Conservation (phyloP, 805 yeast species). For the Suhomyces kilbournensis region DNA sequence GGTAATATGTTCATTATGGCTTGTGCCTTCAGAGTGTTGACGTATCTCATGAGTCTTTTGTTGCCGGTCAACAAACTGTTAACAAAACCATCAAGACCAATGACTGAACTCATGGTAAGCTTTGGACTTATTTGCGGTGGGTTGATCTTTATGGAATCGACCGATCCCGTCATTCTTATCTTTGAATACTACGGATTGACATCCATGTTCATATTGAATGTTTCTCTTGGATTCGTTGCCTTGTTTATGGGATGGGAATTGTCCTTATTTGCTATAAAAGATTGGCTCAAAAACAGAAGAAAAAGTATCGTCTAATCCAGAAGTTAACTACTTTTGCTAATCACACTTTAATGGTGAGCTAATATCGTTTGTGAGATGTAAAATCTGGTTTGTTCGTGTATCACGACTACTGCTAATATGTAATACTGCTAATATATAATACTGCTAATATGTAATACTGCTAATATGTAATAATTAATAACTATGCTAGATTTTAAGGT, state of each 20-base stretch:
- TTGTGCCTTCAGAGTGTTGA: constrained; percentile 67
- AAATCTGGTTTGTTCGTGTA: not conserved
- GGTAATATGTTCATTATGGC: constrained; percentile 82
- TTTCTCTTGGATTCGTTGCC: constrained; percentile 75
- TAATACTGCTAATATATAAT: too few relatives aligned
- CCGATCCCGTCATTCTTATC: constrained; percentile 80
- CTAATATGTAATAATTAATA: not conserved
- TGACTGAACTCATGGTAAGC: constrained; percentile 78
- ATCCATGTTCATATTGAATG: constrained; percentile 86
- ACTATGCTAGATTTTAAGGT: too few relatives aligned
- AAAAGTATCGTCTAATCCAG: not conserved
- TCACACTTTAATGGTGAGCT: not conserved
- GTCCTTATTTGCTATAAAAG: constrained; percentile 61
- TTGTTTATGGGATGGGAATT: constrained; percentile 88
- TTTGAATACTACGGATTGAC: constrained; percentile 81
- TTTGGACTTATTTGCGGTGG: constrained; percentile 89
- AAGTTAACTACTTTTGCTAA: not conserved
- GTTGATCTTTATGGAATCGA: constrained; percentile 84
- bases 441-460: too few relatives aligned
- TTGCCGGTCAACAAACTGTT: constrained; percentile 19
- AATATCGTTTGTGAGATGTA: not conserved
- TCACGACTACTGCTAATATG: not conserved
- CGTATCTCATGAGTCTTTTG: constrained; percentile 57
- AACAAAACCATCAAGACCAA: constrained; percentile 53
- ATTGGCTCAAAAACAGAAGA: constrained; percentile 34